Conservation (phyloP, 2,329 filamentous ascomycete species). For the Huntiella bhutanensis region DNA sequence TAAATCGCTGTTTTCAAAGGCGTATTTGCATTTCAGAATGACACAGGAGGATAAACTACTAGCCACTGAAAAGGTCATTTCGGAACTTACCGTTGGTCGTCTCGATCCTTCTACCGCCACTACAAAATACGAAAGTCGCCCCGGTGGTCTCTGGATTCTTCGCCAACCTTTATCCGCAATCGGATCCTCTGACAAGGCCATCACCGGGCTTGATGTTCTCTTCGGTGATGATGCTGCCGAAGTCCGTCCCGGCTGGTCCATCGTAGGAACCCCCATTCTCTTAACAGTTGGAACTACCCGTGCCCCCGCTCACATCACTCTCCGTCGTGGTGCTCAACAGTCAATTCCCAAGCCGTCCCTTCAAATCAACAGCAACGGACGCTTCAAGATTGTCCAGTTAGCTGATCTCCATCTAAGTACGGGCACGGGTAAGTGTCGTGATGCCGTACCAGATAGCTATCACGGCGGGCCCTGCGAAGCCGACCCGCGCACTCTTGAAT, state of each 20-base stretch:
- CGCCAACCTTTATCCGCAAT: slow-evolving; percentile 52
- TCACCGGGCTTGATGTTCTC: slow-evolving; percentile 70
- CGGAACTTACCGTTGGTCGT: slow-evolving; percentile 59
- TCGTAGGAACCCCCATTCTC: slow-evolving; percentile 55
- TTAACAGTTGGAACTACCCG: slow-evolving; percentile 43
- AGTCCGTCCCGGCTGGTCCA: slow-evolving; percentile 66
- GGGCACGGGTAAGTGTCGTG: slow-evolving; percentile 66
- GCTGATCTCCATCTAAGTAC: slow-evolving; percentile 91
- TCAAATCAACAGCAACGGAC: slow-evolving; percentile 69
- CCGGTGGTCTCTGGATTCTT: slow-evolving; percentile 66
- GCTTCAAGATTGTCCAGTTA: slow-evolving; percentile 93
- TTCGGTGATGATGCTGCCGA: slow-evolving; percentile 87
- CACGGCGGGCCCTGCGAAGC: slow-evolving; percentile 71
- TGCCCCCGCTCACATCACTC: slow-evolving; percentile 55
- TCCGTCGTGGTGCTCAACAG: slow-evolving; percentile 42
- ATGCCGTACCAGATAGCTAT: slow-evolving; percentile 57
- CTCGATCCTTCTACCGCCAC: slow-evolving; percentile 38
- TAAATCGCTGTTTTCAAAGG: slow-evolving; percentile 52
- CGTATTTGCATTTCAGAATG: slow-evolving; percentile 64
- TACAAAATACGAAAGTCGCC: slow-evolving; percentile 56
- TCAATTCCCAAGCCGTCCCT: slow-evolving; percentile 44
- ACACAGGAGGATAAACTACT: slow-evolving; percentile 73
- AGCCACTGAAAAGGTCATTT: slow-evolving; percentile 55
- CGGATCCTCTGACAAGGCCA: slow-evolving; percentile 52
- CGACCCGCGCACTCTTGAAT: slow-evolving; percentile 78